Base-by-base conservation (phyloP, 1,284 basidiomycete species). In the Cutaneotrichosporon cavernicola region DNA sequence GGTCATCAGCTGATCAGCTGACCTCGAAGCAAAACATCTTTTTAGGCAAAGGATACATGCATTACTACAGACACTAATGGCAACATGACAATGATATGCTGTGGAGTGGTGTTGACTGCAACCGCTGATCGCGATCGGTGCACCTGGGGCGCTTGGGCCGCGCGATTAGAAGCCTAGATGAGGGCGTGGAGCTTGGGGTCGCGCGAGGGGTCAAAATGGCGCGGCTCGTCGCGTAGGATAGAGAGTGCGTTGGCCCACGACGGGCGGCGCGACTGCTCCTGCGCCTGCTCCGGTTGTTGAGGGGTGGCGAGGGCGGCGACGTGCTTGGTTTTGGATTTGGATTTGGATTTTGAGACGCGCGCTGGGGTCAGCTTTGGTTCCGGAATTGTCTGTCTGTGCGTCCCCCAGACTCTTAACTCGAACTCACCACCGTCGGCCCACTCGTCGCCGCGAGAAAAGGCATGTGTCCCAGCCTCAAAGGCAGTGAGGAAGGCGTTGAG, bases 151-250 rank as follows among this genome's bases (percentile, higher is more conserved):
- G 58, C 22, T 30, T 9, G 30, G 34, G 22, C 22, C 40, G 21
- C 40, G 21, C 38, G 43, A 7, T 7, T 18, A 8, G 43, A 8
- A 5, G 52, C 40, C 59, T 63, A 78, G 55, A 74, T 67, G 14
- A 78, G 65, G 22, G 73, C 73, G 30, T 77, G 66, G 49, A 79
- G 66, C 53, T 72, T 72, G 13, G 77, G 77, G 50, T 79, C 75
- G 59, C 71, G 70, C 8, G 65, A 69, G 13, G 77, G 77, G 65
- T 79, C 77, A 47, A 77, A 79, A 67, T 77, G 77, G 52, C 70
- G 64, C 50, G 65, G 64, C 68, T 60, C 53, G 9, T 46, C 53
- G 32, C 64, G 64, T 11, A 68, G 66, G 26, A 67, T 40, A 9
- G 58, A 61, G 53, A 67, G 58, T 38, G 51, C 51, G 49, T 30